phyloP scores from a whole-genome alignment of 305 asterid genomes.

The Salvia sclarea region DNA sequence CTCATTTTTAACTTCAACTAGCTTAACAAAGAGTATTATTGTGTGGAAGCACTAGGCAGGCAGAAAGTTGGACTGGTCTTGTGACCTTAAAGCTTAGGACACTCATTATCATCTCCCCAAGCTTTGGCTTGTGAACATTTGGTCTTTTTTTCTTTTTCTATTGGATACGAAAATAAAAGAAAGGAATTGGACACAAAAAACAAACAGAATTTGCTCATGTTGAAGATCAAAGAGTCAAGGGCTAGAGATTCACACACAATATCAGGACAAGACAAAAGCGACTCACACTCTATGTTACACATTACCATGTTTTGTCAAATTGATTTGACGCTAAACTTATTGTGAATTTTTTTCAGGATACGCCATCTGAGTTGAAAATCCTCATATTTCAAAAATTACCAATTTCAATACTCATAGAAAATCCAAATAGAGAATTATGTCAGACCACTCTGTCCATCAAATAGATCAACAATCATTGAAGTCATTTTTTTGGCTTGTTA shows the following conservation, averaged over 20 bases:
- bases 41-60: not conserved
- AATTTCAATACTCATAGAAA: not conserved
- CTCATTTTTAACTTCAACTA: conserved; percentile 27
- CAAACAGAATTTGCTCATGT: not conserved
- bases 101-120: conserved; percentile 5
- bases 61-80: not conserved
- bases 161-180: not conserved
- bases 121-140: not conserved
- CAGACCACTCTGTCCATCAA: not conserved
- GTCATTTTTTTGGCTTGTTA: not conserved
- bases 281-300: not conserved
- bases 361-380: not conserved
- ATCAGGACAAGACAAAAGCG: not conserved
- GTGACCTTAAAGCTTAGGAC: conserved; percentile 3
- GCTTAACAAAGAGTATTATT: not conserved
- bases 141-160: not conserved
- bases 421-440: too few relatives aligned
- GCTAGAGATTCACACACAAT: not conserved
- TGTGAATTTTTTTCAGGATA: not conserved
- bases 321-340: not conserved
- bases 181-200: too few relatives aligned
- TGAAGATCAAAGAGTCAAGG: not conserved
- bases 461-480: not conserved
- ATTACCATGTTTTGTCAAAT: not conserved
- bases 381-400: not conserved